Base-by-base conservation (phyloP, 768 basidiomycete genomes). In the Trametes meyenii region DNA sequence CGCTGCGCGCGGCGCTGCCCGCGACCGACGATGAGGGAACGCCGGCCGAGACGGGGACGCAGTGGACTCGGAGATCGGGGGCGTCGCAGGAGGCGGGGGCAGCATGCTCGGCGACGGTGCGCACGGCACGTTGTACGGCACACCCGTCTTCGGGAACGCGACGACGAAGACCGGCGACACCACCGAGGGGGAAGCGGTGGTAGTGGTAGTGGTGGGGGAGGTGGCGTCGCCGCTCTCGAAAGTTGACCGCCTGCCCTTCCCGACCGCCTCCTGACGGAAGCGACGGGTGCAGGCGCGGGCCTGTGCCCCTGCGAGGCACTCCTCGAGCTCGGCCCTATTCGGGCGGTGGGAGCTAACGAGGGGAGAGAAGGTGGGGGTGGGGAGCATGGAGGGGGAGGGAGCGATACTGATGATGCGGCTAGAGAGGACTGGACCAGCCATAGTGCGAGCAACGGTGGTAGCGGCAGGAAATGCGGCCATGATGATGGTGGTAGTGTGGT, bases 311-410 rank as follows among this genome's bases (percentile, higher is more conserved):
- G 55, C 29, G 36, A 66, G 55, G 42, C 46, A 23, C 39, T 48
- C 52, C 53, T 63, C 58, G n/a, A 66, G 65, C 51, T 63, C 65
- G 16, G 35, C 52, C 56, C 55, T 63, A 62, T 38, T 66, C n/a
- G 62, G 66, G 55, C 66, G 62, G 38, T 44, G 52, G 26, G 24
- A 43, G 42, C 53, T 21, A 49, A 44, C 29, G 50, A 46, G 21
- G 42, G 49, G 19, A 24, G 29, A 19, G 26, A 55, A 14, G 21
- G 44, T 43, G 26, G 60, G 46, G 35, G 54, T 26, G 50, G 55
- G 48, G 36, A 62, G 52, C 8, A 58, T 39, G 13, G 57, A 58
- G 26, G 57, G 57, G 5, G 57, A 58, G 57, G 57, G 57, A 10
- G 57, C 57, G 29, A 50, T 13, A 40, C 49, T 58, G 48, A 50